These are phyloP conservation scores for Candida pseudoglaebosa DNA, from an alignment of 805 yeast species.

Conservation along the genomic window DNA sequence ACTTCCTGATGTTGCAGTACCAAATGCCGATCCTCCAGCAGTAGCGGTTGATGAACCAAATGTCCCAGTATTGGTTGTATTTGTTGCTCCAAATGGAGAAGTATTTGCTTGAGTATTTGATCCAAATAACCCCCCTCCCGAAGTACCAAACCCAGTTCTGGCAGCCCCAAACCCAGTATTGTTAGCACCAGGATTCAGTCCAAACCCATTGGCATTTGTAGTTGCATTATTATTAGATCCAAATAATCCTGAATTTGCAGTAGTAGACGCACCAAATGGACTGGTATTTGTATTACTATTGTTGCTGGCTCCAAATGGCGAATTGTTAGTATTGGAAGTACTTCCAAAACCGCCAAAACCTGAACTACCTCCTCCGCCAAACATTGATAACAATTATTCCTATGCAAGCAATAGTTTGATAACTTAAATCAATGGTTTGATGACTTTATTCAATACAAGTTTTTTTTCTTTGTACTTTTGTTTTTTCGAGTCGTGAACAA, in stretches of 20 bases:
- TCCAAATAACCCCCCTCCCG: conserved; percentile 9
- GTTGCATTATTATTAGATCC: conserved; percentile 14
- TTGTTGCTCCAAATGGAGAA: conserved; percentile 22
- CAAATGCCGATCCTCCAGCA: conserved; percentile 22
- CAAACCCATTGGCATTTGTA: conserved; percentile 20
- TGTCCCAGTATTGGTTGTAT: conserved; percentile 17
- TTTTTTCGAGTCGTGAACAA: background rate
- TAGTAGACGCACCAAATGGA: conserved; percentile 18
- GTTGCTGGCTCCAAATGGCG: conserved; percentile 34
- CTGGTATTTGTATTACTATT: conserved; percentile 15
- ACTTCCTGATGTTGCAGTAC: conserved; percentile 16
- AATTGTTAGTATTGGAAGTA: conserved; percentile 19
- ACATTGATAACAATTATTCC: conserved; percentile 43
- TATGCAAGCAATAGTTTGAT: too few relatives aligned
- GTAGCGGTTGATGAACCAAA: conserved; percentile 20
- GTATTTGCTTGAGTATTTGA: conserved; percentile 4
- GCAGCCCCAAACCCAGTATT: conserved; percentile 11
- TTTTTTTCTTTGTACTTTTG: background rate
- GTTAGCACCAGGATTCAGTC: conserved; percentile 10
- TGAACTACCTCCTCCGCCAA: conserved; percentile 44
- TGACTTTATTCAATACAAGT: background rate
- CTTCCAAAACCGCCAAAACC: conserved; percentile 13
- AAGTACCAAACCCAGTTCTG: conserved; percentile 11
- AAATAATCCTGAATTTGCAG: conserved; percentile 19
- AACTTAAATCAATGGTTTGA: background rate